Evolutionary conservation across 1,284 basidiomycete genomes (phyloP).

Genomic region (Ustilago hordei): DNA sequence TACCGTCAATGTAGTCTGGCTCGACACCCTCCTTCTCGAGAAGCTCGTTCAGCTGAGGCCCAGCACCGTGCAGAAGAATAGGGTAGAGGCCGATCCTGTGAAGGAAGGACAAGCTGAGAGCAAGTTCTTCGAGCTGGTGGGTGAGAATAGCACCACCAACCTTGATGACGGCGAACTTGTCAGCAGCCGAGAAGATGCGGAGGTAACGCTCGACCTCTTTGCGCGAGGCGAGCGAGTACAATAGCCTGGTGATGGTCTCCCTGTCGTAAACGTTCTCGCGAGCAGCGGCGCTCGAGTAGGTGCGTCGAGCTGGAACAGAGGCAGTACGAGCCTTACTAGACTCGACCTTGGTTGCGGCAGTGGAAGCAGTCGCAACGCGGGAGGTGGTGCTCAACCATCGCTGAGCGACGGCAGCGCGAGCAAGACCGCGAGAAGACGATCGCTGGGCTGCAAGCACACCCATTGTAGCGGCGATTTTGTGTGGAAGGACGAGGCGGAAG

Average conservation of each 20-base stretch:
- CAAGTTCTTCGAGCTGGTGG: constrained; percentile 68
- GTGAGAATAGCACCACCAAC: constrained; percentile 69
- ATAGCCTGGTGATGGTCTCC: constrained; percentile 68
- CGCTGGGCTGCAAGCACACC: constrained; percentile 47
- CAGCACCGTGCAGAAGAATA: constrained; percentile 68
- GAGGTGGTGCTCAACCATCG: constrained; percentile 37
- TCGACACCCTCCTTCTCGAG: constrained; percentile 68
- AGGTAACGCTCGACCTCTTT: constrained; percentile 69
- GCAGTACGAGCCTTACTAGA: constrained; percentile 26
- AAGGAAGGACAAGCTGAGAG: constrained; percentile 68
- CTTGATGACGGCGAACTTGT: constrained; percentile 70
- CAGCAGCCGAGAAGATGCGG: constrained; percentile 68
- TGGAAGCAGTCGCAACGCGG: constrained; percentile 33
- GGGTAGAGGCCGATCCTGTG: constrained; percentile 69
- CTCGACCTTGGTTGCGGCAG: constrained; percentile 28
- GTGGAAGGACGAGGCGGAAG: neutral
- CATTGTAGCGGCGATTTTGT: constrained; percentile 16
- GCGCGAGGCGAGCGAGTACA: constrained; percentile 69
- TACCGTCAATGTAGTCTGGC: constrained; percentile 69
- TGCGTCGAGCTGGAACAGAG: constrained; percentile 24
- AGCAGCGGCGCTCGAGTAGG: constrained; percentile 51
- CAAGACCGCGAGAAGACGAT: constrained; percentile 43
- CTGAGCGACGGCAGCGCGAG: constrained; percentile 39
- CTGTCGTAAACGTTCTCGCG: constrained; percentile 58
- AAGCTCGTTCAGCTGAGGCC: constrained; percentile 69